Base-by-base conservation (phyloP, 257 asterid species). In the Asclepias syriaca region DNA sequence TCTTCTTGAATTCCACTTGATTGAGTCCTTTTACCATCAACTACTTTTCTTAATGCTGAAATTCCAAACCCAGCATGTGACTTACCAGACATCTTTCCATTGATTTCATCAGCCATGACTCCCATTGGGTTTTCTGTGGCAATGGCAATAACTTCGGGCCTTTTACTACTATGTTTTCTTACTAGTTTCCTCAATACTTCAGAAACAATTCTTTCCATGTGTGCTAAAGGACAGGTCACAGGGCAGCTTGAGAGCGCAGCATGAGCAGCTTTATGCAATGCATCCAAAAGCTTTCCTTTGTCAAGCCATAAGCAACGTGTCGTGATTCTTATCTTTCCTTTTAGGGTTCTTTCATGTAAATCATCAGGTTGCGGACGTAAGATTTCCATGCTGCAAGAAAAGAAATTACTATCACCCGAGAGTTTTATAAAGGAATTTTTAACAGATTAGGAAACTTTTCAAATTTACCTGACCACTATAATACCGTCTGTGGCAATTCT, bases 261-360 rank as follows among this genome's bases (percentile, higher is more conserved):
- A 83, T 95, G 99, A 51, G 97, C 96, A 77, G 97, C 95, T 81
- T 87, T 88, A 80, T 95, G 98, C 65, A 95, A 96, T 2, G 97
- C 96, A 84, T 95, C 99, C 77, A 95, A 82, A 80, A 95, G 97
- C 81, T 90, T 95, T 43, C 99, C 99, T 85, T 85, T 92, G 82
- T 95, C 99, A 70, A 92, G 94, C 99, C 99, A 95, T 85, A 92
- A 81, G 87, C 99, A 95, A 53, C 99, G 95, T 27, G 99, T 95
- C 0, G 98, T 95, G 43, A 95, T 95, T 86, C 94, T 85, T 74
- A 95, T 95, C 85, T 92, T 95, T 74, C 98, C 99, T 77, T 92
- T 92, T 66, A 95, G 54, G 63, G 85, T 71, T 77, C 78, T 87
- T 78, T 85, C 98, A 24, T 67, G 60, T 39, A 82, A 71, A 77